A percentile compares a stretch with the other conserved stretches of the same genome.
Evolutionary conservation across 352 stramenopile species (phyloP).

Genomic region (Phytophthora sp.): DNA sequence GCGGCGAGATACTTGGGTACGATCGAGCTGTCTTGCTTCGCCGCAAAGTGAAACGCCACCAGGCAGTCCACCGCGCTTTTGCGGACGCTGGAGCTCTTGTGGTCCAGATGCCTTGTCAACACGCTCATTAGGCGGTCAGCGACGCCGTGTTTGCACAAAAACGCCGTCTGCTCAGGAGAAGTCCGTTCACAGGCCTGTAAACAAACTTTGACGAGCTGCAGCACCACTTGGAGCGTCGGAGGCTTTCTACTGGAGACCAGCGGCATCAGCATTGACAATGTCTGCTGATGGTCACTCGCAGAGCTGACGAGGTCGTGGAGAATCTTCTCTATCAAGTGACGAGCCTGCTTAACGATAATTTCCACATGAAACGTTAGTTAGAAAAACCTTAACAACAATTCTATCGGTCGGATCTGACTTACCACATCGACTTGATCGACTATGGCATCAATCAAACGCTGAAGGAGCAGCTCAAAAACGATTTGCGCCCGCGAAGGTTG

Average conservation of each 20-base stretch:
- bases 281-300: conserved; percentile 36
- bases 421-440: conserved; percentile 51
- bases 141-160: conserved; percentile 44
- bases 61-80: conserved; percentile 73
- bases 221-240: conserved; percentile 54
- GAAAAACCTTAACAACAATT: not conserved
- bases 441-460: conserved; percentile 59
- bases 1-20: conserved; percentile 51
- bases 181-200: conserved; percentile 45
- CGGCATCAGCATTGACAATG: conserved; percentile 49
- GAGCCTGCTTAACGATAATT: conserved; percentile 30
- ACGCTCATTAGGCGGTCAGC: conserved; percentile 38
- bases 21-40: conserved; percentile 46
- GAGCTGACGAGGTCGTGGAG: conserved; percentile 47
- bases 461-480: conserved; percentile 66
- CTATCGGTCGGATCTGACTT: conserved; percentile 5
- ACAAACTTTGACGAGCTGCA: conserved; percentile 54
- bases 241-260: conserved; percentile 46
- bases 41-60: conserved; percentile 70
- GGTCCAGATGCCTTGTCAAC: conserved; percentile 46
- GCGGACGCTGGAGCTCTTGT: conserved; percentile 68
- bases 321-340: conserved; percentile 62
- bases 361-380: not conserved
- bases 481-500: conserved; percentile 50
- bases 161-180: conserved; percentile 20